Percentiles rank a stretch among this genome's conserved stretches.
These are phyloP conservation scores for Penicillium alfredii DNA, from an alignment of 495 filamentous ascomycete species.

Conservation along the genomic window DNA sequence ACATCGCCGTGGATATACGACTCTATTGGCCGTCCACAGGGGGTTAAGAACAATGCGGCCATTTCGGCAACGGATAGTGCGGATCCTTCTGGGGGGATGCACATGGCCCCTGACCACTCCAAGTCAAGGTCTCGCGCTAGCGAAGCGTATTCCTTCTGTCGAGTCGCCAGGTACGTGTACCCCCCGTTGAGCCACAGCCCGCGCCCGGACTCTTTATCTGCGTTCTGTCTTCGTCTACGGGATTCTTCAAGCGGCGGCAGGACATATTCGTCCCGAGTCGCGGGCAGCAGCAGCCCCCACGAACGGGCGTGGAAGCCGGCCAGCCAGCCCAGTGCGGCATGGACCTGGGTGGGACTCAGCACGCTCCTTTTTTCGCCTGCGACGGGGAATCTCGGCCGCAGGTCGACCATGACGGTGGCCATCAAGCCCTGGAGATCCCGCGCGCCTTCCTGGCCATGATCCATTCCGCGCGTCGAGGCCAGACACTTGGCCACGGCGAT, in stretches of 20 bases:
- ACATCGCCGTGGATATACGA: constrained; percentile 39
- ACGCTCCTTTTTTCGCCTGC: constrained; percentile 25
- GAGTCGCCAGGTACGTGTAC: constrained; percentile 37
- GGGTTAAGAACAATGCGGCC: constrained; percentile 24
- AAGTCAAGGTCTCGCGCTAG: constrained; percentile 22
- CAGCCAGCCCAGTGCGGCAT: constrained; percentile 30
- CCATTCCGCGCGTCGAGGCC: constrained; percentile 25
- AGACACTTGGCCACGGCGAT: constrained; percentile 29
- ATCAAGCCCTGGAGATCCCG: constrained; percentile 24
- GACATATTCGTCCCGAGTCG: constrained; percentile 16
- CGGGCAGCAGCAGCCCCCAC: constrained; percentile 15
- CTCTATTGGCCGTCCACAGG: constrained; percentile 25
- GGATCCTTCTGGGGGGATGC: constrained; percentile 7
- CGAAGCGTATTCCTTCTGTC: constrained; percentile 28
- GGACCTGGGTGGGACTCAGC: constrained; percentile 21
- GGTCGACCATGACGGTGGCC: constrained; percentile 34
- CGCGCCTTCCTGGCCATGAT: constrained; percentile 9
- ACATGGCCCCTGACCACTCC: constrained; percentile 30
- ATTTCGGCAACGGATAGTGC: constrained; percentile 27
- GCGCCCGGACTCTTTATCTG: not conserved
- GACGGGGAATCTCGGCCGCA: constrained; percentile 25
- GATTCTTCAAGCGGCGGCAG: constrained; percentile 31
- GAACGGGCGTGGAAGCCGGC: constrained; percentile 27
- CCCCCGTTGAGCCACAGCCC: constrained; percentile 36
- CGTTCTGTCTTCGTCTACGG: constrained; percentile 5